These are phyloP conservation scores for Chaetomium olivaceum DNA, from an alignment of 2,329 filamentous ascomycete species.

Conservation along the genomic window DNA sequence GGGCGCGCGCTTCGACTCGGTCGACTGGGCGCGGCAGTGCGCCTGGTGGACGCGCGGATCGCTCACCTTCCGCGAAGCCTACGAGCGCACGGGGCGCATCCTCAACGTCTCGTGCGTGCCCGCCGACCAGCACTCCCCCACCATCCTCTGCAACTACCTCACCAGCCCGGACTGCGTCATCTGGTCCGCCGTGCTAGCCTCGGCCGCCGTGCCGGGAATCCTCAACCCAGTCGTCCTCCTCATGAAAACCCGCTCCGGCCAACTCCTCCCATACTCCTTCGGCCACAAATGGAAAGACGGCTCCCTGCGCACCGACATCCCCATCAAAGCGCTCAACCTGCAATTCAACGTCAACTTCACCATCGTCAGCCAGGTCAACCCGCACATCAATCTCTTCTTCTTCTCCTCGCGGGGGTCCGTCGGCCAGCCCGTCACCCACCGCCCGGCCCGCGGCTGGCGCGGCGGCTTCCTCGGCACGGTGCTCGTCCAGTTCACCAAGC, in stretches of 20 bases:
- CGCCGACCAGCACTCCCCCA: conserved; percentile 87
- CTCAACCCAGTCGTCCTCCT: conserved; percentile 91
- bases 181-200: conserved; percentile 94
- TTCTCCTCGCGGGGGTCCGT: conserved; percentile 92
- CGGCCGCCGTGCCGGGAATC: conserved; percentile 93
- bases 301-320: conserved; percentile 90
- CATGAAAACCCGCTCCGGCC: conserved; percentile 79
- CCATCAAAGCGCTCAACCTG: conserved; percentile 87
- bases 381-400: conserved; percentile 98
- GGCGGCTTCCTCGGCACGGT: conserved; percentile 93
- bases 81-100: conserved; percentile 88
- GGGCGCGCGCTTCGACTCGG: conserved; percentile 88
- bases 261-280: conserved; percentile 85
- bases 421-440: conserved; percentile 89
- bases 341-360: conserved; percentile 99
- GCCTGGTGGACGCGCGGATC: conserved; percentile 90
- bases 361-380: conserved; percentile 86
- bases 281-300: conserved; percentile 99
- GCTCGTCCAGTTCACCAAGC: conserved; percentile 90
- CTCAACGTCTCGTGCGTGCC: conserved; percentile 96
- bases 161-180: conserved; percentile 96
- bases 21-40: conserved; percentile 84
- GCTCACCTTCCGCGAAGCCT: conserved; percentile 93
- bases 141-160: conserved; percentile 92
- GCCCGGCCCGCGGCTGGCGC: conserved; percentile 89